Evolutionary conservation across 1,139 yeast species (phyloP), one percentile per base, ranked within the genome.

Genomic region (Sugiyamaella castrensis): DNA sequence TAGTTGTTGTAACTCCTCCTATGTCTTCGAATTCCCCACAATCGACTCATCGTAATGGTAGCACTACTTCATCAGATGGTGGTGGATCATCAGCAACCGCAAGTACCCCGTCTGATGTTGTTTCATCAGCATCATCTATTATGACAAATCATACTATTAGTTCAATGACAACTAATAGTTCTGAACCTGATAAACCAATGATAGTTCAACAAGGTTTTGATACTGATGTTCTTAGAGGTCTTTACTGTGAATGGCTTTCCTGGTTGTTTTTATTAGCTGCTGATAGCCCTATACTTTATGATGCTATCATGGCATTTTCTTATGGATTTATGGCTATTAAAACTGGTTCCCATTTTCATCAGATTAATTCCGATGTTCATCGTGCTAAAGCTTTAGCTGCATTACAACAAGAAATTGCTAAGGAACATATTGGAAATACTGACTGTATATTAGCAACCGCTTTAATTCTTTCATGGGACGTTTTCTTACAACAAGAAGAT

Each of bases 381-480:
- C 55, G 67, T 10, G 63, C 53, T 49, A 50, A 60, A 26, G 68
- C 68, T 6, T 49, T 63, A 19, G 58, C 57, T 40, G 59, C 58
- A 26, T 56, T 64, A 15, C 62, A 61, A 43, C 53, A 52, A 12
- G 62, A 56, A 28, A 51, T 63, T 19, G 50, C 53, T 32, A 52
- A 54, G 16, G 56, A 53, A 30, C 44, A 48, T 13, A 51, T 56
- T n/a, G 58, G 52, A 2, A 55, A 59, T 40, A 55, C 62, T 9
- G 68, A 65, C 39, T 58, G 65, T 5, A 48, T 65, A 12, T 45
- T 65, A 16, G 57, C 63, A 6, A 54, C 66, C 13, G 60, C 66
- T n/a, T 48, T 65, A 28, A 55, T 65, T 16, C 48, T 65, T 13
- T 61, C 65, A 2, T 65, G 68, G 69, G 68, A 63, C 43, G 58